phyloP scores from a whole-genome alignment of 2,329 filamentous ascomycete genomes.

The Cadophora sp. region DNA sequence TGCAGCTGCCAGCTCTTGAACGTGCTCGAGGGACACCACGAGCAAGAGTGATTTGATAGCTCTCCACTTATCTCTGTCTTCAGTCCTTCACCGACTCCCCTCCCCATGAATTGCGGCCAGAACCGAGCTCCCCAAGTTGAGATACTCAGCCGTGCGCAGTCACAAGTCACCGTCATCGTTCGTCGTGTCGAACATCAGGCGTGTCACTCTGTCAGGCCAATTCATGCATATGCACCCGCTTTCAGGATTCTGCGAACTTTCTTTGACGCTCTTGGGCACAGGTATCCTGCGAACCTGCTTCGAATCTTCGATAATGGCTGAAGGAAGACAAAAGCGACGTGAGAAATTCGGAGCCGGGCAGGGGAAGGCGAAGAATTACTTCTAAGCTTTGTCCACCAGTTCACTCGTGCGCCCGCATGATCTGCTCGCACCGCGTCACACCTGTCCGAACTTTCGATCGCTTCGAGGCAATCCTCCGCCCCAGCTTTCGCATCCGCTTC shows the following conservation, averaged over 20 bases:
- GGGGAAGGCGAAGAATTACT: not conserved
- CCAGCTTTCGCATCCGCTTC: conserved; percentile 17
- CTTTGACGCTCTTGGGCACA: not conserved
- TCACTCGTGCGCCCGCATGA: conserved; percentile 26
- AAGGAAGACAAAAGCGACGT: not conserved
- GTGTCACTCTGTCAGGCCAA: conserved; percentile 8
- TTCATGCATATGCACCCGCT: conserved; percentile 6
- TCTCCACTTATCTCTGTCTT: conserved; percentile 10
- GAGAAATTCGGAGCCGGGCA: not conserved
- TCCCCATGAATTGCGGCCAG: not conserved
- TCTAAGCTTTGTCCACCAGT: conserved; percentile 19
- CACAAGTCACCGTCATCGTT: not conserved
- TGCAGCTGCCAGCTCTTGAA: conserved; percentile 2
- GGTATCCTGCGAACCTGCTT: conserved; percentile 1
- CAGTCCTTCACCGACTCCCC: conserved; percentile 8
- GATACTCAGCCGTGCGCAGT: not conserved
- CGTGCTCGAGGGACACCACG: not conserved
- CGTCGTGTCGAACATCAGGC: not conserved
- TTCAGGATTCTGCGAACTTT: not conserved
- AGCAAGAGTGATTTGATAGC: not conserved
- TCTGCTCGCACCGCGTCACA: conserved; percentile 22
- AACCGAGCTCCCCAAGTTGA: not conserved
- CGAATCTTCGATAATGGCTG: conserved; percentile 5
- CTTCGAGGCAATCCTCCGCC: conserved; percentile 16
- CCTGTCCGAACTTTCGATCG: conserved; percentile 27